These are phyloP conservation scores for Sideroxylon spinosum DNA, from an alignment of 179 eudicot genomes.

Conservation along the genomic window DNA sequence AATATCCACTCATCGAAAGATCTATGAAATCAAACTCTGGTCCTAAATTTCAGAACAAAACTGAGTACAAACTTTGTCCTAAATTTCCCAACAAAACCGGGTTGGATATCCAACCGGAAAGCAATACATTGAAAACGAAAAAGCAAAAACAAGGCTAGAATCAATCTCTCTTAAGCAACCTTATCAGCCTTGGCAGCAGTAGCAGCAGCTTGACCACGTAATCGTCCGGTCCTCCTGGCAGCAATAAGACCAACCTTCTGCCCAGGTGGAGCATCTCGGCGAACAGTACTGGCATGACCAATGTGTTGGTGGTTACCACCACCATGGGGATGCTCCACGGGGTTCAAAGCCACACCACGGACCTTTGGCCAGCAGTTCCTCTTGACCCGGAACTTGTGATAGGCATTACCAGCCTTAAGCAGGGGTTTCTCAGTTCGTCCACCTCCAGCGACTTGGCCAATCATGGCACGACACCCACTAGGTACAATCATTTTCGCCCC, in stretches of 20 bases:
- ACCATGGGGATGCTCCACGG: conserved; percentile 66
- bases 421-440: conserved; percentile 56
- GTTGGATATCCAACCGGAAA: neutral
- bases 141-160: conserved; percentile 2
- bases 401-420: conserved; percentile 56
- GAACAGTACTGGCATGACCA: conserved; percentile 57
- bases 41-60: too few relatives aligned
- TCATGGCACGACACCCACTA: conserved; percentile 51
- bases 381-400: conserved; percentile 55
- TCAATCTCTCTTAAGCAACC: conserved; percentile 19
- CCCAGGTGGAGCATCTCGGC: conserved; percentile 58
- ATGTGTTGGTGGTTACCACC: conserved; percentile 70
- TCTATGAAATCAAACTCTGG: too few relatives aligned
- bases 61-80: too few relatives aligned
- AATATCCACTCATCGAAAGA: too few relatives aligned
- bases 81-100: too few relatives aligned
- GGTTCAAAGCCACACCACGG: conserved; percentile 68
- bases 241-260: conserved; percentile 64
- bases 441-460: conserved; percentile 63
- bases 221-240: conserved; percentile 56
- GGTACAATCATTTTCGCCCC: conserved; percentile 58
- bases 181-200: conserved; percentile 47
- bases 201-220: conserved; percentile 56
- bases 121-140: neutral
- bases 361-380: conserved; percentile 62